These are phyloP conservation scores for Fusarium miscanthi DNA, from an alignment of 2,329 filamentous ascomycete species.

Conservation along the genomic window DNA sequence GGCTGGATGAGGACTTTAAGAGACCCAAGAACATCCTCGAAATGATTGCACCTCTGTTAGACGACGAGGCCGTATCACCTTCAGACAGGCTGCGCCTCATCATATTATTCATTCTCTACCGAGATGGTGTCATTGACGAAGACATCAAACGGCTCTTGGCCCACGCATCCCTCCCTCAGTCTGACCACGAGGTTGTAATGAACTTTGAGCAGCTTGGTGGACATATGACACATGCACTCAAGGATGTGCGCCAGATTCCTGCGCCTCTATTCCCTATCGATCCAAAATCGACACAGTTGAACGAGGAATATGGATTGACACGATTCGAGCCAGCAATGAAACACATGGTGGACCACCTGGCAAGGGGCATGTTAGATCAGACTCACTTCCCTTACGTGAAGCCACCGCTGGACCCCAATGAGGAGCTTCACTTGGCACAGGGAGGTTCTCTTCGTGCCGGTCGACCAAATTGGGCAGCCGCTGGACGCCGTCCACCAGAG, in stretches of 20 bases:
- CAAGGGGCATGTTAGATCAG: slow-evolving; percentile 74
- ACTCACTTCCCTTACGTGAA: slow-evolving; percentile 78
- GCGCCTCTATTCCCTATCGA: slow-evolving; percentile 80
- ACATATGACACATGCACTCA: slow-evolving; percentile 74
- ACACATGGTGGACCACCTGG: slow-evolving; percentile 80
- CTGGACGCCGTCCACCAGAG: slow-evolving; percentile 76
- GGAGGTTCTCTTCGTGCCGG: slow-evolving; percentile 87
- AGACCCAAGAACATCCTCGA: slow-evolving; percentile 92
- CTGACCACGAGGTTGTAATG: slow-evolving; percentile 76
- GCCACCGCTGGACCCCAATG: slow-evolving; percentile 72
- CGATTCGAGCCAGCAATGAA: slow-evolving; percentile 87
- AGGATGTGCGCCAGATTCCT: slow-evolving; percentile 76
- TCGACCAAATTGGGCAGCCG: slow-evolving; percentile 94
- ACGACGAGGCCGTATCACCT: slow-evolving; percentile 79
- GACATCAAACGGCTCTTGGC: slow-evolving; percentile 87
- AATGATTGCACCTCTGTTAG: slow-evolving; percentile 85
- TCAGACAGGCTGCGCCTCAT: slow-evolving; percentile 86
- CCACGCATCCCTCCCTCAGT: slow-evolving; percentile 81
- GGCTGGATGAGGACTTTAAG: slow-evolving; percentile 89
- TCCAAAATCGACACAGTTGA: slow-evolving; percentile 61
- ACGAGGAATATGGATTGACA: slow-evolving; percentile 86
- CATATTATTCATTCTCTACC: slow-evolving; percentile 85
- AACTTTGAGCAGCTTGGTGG: slow-evolving; percentile 88
- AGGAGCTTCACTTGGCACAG: slow-evolving; percentile 65
- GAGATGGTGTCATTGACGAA: slow-evolving; percentile 83